These are phyloP conservation scores for Fraxinus americana DNA, from an alignment of 257 asterid genomes.

Conservation along the genomic window DNA sequence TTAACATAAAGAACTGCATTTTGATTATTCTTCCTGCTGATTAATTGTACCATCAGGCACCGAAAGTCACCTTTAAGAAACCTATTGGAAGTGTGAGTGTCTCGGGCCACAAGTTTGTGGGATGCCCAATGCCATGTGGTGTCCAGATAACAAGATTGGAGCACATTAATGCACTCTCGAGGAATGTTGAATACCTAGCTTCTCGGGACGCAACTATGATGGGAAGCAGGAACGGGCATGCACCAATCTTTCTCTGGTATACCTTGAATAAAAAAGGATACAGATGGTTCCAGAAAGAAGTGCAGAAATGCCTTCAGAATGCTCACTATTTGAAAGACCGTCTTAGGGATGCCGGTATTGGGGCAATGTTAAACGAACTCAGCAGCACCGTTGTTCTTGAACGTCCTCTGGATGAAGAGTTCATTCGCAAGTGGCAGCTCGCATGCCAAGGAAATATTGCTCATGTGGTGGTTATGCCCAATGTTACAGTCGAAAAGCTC, in stretches of 20 bases:
- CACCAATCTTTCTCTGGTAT: conserved; percentile 32
- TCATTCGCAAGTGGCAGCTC: conserved; percentile 33
- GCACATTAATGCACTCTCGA: conserved; percentile 21
- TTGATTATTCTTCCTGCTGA: no score
- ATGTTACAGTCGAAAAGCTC: conserved; percentile 19
- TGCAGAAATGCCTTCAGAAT: conserved; percentile 19
- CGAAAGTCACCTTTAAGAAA: conserved; percentile 14
- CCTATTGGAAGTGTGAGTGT: conserved; percentile 38
- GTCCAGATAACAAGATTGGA: conserved; percentile 32
- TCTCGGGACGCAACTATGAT: conserved; percentile 34
- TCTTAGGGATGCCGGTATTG: conserved; percentile 26
- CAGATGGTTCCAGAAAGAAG: conserved; percentile 19
- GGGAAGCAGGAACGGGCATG: conserved; percentile 34
- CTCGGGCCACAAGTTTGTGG: conserved; percentile 39
- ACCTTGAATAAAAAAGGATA: conserved; percentile 28
- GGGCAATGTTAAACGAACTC: conserved; percentile 27
- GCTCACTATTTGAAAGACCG: conserved; percentile 26
- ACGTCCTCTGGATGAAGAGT: conserved; percentile 24
- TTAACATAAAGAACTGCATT: no score
- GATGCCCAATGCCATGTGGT: conserved; percentile 45
- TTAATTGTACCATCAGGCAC: not conserved
- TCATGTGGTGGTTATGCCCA: conserved; percentile 32
- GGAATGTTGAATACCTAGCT: conserved; percentile 27
- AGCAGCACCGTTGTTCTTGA: conserved; percentile 34
- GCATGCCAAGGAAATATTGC: conserved; percentile 35